Evolutionary conservation across 1,284 basidiomycete genomes (phyloP), one percentile per base, ranked within the genome.

Genomic region (Microbotryum saponariae): DNA sequence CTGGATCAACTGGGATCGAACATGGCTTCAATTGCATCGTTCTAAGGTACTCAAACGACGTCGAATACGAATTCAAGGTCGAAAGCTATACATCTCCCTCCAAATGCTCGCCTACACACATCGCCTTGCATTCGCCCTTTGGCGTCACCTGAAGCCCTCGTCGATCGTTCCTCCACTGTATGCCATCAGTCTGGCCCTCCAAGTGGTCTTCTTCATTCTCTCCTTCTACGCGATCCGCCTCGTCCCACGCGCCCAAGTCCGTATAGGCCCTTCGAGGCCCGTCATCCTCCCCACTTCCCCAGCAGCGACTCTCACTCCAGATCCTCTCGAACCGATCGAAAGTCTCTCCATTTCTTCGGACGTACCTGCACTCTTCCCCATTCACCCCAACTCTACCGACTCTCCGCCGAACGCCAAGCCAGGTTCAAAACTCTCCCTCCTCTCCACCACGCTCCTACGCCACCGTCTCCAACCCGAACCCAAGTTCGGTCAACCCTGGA

Each of bases 381-480:
- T 10, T 37, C 48, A 23, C n/a, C 16, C 6, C 31, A 46, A 1
- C 12, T 16, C 23, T 2, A 37, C 46, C 6, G 18, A 6, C 25
- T 12, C 10, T 2, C n/a, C 29, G 0, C n/a, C 25, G 42, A 29
- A 20, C 25, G n/a, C 12, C 53, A 46, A 21, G 6, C 55, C 10
- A 29, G 50, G 16, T 33, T 23, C 29, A 20, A 16, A 4, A 20
- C 55, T 2, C 18, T 49, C 27, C 33, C 14, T 45, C 27, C 47
- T 53, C 54, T 56, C 70, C 66, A 18, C 61, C 69, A 66, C 72
- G 44, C 67, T 54, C 56, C 72, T 71, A 58, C 68, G 66, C 48
- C 72, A 23, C 23, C 72, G 64, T 18, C 69, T 63, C 51, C 60
- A 66, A n/a, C 72, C 65, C 5, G 69, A 56, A 56, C 72, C 29